These are phyloP conservation scores for Colletotrichum tropicale DNA, from an alignment of 2,329 filamentous ascomycete species.

Conservation along the genomic window DNA sequence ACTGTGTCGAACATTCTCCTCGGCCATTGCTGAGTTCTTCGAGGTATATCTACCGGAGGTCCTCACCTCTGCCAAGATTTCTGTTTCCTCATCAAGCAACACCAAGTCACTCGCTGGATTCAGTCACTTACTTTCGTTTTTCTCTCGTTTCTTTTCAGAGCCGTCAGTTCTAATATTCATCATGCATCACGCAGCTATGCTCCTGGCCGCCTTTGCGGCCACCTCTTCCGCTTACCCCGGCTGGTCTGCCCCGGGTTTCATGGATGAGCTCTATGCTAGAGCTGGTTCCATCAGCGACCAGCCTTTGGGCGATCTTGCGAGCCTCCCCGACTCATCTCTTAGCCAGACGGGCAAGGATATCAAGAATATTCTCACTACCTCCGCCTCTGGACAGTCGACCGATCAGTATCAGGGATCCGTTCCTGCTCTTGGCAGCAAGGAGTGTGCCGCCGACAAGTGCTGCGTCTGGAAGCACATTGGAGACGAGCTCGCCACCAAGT, in stretches of 20 bases:
- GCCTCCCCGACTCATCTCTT: constrained; percentile 30
- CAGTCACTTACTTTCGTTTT: not conserved
- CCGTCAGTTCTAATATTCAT: not conserved
- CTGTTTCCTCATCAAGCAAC: not conserved
- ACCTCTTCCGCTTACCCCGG: not conserved
- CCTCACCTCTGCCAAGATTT: not conserved
- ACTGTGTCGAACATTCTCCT: not conserved
- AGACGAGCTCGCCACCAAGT: constrained; percentile 38
- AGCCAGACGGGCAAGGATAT: constrained; percentile 38
- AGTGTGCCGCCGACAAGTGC: constrained; percentile 42
- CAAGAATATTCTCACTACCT: constrained; percentile 37
- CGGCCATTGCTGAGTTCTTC: not conserved
- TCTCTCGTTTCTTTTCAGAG: not conserved
- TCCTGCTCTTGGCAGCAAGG: constrained; percentile 22
- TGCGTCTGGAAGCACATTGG: constrained; percentile 49
- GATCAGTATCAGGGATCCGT: constrained; percentile 21
- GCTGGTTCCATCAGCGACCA: not conserved
- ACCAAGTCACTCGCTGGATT: not conserved
- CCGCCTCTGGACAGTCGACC: constrained; percentile 1
- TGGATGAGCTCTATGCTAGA: not conserved
- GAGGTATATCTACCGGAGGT: not conserved
- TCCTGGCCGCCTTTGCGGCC: constrained; percentile 3
- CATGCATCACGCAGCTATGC: not conserved
- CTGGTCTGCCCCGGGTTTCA: not conserved
- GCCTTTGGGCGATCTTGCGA: constrained; percentile 44